These are phyloP conservation scores for Immersiporthe knoxdaviesiana DNA, from an alignment of 2,329 filamentous ascomycete species.

Conservation along the genomic window DNA sequence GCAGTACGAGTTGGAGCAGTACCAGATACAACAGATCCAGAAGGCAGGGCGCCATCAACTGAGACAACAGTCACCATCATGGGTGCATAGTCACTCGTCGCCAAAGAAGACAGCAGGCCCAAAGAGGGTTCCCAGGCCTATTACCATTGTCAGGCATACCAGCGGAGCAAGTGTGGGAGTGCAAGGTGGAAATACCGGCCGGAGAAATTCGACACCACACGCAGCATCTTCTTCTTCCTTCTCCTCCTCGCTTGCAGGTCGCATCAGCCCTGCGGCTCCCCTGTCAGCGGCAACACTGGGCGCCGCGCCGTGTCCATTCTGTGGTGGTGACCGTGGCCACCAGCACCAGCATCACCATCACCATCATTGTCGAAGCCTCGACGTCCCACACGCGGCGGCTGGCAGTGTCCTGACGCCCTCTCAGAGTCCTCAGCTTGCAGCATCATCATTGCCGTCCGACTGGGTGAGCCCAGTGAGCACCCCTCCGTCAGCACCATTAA, in stretches of 20 bases:
- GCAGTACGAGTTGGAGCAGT: slow-evolving; percentile 30
- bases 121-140: slow-evolving; percentile 41
- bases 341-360: slow-evolving; percentile 15
- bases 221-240: slow-evolving; percentile 38
- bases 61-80: slow-evolving; percentile 29
- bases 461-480: slow-evolving; percentile 17
- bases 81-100: slow-evolving; percentile 32
- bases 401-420: slow-evolving; percentile 7
- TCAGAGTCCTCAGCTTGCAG: slow-evolving; percentile 31
- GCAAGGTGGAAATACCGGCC: slow-evolving; percentile 34
- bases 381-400: slow-evolving; percentile 27
- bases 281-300: slow-evolving; percentile 43
- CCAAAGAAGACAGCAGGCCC: slow-evolving; percentile 35
- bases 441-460: slow-evolving; percentile 18
- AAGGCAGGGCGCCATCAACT: slow-evolving; percentile 26
- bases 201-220: slow-evolving; percentile 41
- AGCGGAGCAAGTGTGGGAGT: slow-evolving; percentile 28
- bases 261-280: slow-evolving; percentile 36
- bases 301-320: slow-evolving; percentile 50
- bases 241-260: slow-evolving; percentile 17
- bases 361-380: slow-evolving; percentile 18
- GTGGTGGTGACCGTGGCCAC: slow-evolving; percentile 39
- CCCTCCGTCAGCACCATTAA: slow-evolving; percentile 16
- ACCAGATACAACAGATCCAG: slow-evolving; percentile 26
- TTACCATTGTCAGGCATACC: slow-evolving; percentile 42